Evolutionary conservation across 2,329 filamentous ascomycete species (phyloP), one percentile per base, ranked within the genome.

Genomic region (Thermomyces lanuginosus): DNA sequence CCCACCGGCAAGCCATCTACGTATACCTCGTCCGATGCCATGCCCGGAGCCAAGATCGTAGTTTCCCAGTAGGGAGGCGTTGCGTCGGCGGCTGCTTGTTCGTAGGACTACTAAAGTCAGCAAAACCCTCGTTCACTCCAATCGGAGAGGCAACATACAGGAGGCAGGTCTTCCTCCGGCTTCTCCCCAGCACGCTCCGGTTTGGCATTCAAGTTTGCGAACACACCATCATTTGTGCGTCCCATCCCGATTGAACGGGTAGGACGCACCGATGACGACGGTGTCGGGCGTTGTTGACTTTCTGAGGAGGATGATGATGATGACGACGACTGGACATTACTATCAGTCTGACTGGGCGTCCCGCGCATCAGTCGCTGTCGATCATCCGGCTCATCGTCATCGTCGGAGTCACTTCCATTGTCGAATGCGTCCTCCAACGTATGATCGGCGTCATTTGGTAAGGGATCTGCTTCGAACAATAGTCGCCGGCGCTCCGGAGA

Each of bases 1-100:
- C 63, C 73, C 58, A 82, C 89, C 3, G 91, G 83, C 46, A 98
- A 76, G 42, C 89, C 89, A 49, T 98, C 89, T 31, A 98, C 79
- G 46, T 89, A 98, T 24, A 98, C 86, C 52, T 98, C 89, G 47
- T 95, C 84, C 20, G 75, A 72, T n/a, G 78, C 79, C 38, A 89
- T 72, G 29, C 86, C 89, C 1, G 89, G 89, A 0, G 84, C 86
- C 27, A 98, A 69, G 38, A 98, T 93, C 0, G 89, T 95, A 4
- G 89, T 98, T 61, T 98, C 89, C 89, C 89, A 98, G 56, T 98
- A 98, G 0, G 89, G 89, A 1, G 89, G 89, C 24, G 89, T 89
- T 13, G 83, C 78, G 53, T 98, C 89, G 21, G 86, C 86, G 3
- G 89, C 89, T 9, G 89, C 89, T 70, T 95, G 86, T 64, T 98